Evolutionary conservation across 768 basidiomycete genomes (phyloP).

Genomic region (Boletus rex-veris): DNA sequence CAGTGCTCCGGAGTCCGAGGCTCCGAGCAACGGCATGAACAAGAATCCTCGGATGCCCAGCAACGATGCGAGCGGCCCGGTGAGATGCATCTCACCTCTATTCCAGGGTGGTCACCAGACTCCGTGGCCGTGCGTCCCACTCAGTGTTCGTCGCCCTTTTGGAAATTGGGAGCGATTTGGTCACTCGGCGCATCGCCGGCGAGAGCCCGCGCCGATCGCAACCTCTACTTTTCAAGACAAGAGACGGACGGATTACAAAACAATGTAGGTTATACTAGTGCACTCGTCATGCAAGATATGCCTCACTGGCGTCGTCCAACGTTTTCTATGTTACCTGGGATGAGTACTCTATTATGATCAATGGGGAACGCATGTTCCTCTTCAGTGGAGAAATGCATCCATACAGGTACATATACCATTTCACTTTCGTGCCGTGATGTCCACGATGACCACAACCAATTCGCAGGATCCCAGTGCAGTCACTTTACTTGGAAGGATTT

Average conservation of each 20-base stretch:
- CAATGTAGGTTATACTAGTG: conserved; percentile 6
- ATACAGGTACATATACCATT: conserved; percentile 38
- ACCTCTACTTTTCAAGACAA: conserved; percentile 14
- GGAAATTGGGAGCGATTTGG: conserved; percentile 3
- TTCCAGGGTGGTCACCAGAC: not conserved
- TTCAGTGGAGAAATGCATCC: conserved; percentile 63
- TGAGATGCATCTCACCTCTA: not conserved
- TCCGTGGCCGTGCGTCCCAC: not conserved
- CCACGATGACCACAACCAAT: not conserved
- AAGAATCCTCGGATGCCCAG: too few relatives aligned
- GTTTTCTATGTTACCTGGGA: conserved; percentile 52
- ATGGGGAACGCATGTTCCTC: conserved; percentile 54
- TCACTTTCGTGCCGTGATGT: not conserved
- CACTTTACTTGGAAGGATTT: conserved; percentile 33
- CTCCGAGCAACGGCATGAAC: too few relatives aligned
- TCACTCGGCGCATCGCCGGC: conserved; percentile 13
- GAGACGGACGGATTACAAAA: conserved; percentile 15
- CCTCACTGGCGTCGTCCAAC: not conserved
- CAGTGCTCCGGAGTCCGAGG: too few relatives aligned
- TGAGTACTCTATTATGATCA: conserved; percentile 53
- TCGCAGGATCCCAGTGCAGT: conserved; percentile 36
- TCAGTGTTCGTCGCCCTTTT: conserved; percentile 2
- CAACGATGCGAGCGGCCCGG: not conserved
- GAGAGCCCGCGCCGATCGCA: conserved; percentile 3
- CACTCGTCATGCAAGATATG: not conserved